Percentiles rank a stretch among this genome's conserved stretches.
Evolutionary conservation across 75 land plant species (phyloP).

Genomic region (Ceratopteris richardii): DNA sequence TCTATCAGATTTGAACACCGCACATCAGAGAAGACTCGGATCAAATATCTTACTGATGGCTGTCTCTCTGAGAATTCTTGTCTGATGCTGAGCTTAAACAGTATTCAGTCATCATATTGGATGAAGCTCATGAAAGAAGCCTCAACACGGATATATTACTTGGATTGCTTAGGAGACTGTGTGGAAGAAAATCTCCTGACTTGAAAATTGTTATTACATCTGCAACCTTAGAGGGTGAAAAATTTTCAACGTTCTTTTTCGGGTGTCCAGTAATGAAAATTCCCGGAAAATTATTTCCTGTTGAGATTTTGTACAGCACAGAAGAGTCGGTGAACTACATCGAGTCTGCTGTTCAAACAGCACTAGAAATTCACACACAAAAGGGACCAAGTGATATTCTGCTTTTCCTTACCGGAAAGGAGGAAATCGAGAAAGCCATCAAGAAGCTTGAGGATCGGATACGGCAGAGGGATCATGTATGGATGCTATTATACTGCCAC

Average conservation of each 20-base stretch:
- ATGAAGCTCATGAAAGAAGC: constrained; percentile 98
- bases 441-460: too few relatives aligned
- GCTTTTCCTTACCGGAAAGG: constrained; percentile 93
- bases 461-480: too few relatives aligned
- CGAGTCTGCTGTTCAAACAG: too few relatives aligned
- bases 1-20: constrained; percentile 85
- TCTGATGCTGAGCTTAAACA: constrained; percentile 64
- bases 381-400: constrained; percentile 81
- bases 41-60: constrained; percentile 99
- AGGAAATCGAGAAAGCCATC: constrained; percentile 92
- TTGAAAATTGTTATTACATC: constrained; percentile 93
- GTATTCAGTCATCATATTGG: constrained; percentile 86
- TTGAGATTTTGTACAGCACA: constrained; percentile 69
- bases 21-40: constrained; percentile 55
- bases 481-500: too few relatives aligned
- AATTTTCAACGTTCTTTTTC: constrained; percentile 65
- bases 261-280: constrained; percentile 71
- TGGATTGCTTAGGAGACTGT: constrained; percentile 88
- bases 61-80: constrained; percentile 92
- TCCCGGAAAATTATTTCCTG: constrained; percentile 82
- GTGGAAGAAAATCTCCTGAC: constrained; percentile 26
- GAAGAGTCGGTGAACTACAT: constrained; percentile 80
- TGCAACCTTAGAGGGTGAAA: constrained; percentile 90
- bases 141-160: constrained; percentile 93
- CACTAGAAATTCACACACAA: constrained; percentile 31